These are phyloP conservation scores for Aspergillus quadricinctus DNA, from an alignment of 2,329 filamentous ascomycete species.

Conservation along the genomic window DNA sequence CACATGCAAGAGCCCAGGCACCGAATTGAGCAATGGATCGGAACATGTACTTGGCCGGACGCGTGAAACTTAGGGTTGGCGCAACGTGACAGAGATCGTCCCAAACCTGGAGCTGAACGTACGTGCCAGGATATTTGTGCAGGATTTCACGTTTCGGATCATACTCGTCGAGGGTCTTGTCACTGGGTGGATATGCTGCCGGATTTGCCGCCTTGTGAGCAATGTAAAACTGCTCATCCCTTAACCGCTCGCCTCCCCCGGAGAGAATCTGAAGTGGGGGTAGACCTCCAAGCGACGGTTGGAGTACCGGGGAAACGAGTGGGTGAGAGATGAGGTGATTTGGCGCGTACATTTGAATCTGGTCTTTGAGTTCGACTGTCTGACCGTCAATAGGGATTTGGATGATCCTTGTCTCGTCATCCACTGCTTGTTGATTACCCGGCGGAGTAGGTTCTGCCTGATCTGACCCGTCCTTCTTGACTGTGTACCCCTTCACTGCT, in stretches of 20 bases:
- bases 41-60: constrained; percentile 96
- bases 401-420: constrained; percentile 41
- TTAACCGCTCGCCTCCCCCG: constrained; percentile 81
- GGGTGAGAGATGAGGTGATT: constrained; percentile 84
- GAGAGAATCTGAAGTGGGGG: constrained; percentile 82
- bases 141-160: constrained; percentile 53
- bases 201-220: constrained; percentile 94
- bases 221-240: constrained; percentile 91
- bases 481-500: constrained; percentile 27
- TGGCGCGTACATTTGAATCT: constrained; percentile 83
- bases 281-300: constrained; percentile 78
- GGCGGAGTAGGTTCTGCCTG: constrained; percentile 16
- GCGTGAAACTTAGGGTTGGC: constrained; percentile 89
- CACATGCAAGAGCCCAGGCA: constrained; percentile 80
- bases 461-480: constrained; percentile 16
- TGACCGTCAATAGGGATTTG: constrained; percentile 68
- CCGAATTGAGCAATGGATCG: constrained; percentile 88
- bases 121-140: constrained; percentile 70
- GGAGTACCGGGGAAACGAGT: constrained; percentile 81
- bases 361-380: constrained; percentile 72
- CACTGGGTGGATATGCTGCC: constrained; percentile 65
- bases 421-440: constrained; percentile 18
- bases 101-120: constrained; percentile 94
- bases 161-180: constrained; percentile 59
- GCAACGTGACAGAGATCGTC: constrained; percentile 91